Evolutionary conservation across 352 stramenopile species (phyloP), one percentile per base, ranked within the genome.

Genomic region (Aphanomyces euteiches): DNA sequence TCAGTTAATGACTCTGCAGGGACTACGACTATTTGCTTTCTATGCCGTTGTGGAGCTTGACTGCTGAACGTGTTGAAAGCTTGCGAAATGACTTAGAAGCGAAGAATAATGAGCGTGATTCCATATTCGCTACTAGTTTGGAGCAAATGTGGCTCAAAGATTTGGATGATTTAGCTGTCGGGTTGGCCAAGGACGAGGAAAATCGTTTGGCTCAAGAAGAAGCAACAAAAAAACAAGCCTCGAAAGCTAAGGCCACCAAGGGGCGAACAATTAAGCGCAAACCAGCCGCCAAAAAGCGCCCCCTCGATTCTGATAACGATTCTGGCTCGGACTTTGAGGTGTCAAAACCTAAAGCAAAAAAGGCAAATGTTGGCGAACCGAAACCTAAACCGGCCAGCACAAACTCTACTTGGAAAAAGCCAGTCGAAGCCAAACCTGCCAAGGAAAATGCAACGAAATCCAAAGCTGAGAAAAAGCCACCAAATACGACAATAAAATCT

Each of bases 11-110:
- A 36, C 17, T 37, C 34, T 74, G 70, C 56, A 77, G 75, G 66
- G 89, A 92, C 54, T 99, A 97, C 72, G 90, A 98, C 67, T 99
- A 99, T 71, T 74, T 99, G 38, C 73, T 98, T 39, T 98, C 89
- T 54, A 98, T 98, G 92, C 94, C 96, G 58, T 81, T 98, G 47
- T 93, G 88, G 68, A 98, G 87, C 45, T 75, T 99, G 61, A 98
- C 95, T 17, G 90, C 87, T 64, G 96, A 99, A 71, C 87, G 90
- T 36, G 96, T 98, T 4, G 84, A 97, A 47, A 88, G 84, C 7
- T 79, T 99, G 7, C 86, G 89, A 47, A 81, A 87, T 15, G 92
- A 99, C 19, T 79, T 97, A 43, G 73, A 87, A 58, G 87, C 88
- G 53, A 91, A 85, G 45, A 85, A 98, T 61, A 64, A 89, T 15